Base-by-base conservation (phyloP, 2,329 filamentous ascomycete species). In the Trichoderma hamatum region DNA sequence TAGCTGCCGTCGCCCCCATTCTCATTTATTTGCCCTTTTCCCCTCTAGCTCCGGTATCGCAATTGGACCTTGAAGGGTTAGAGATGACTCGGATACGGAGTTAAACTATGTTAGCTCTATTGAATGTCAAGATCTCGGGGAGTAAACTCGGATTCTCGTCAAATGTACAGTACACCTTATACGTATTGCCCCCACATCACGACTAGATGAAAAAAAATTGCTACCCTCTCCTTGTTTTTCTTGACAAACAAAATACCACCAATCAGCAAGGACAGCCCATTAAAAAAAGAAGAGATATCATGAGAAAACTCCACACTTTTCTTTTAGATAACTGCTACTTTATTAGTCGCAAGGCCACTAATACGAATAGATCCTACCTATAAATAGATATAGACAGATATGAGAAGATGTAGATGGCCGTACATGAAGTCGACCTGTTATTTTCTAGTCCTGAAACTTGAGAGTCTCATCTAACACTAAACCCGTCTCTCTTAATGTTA, bases 31-130 rank as follows among this genome's bases (percentile, higher is more conserved):
- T 43, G 16, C 66, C 10, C 36, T 26, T 39, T 32, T 65, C n/a
- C 32, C 51, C 16, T 49, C 10, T n/a, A 43, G 52, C 67, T 64
- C 67, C 67, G 67, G 67, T 69, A 69, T 69, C 67, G 67, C 67
- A 66, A 58, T 4, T 54, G 39, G 43, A 34, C 49, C 11, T 49
- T n/a, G 14, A n/a, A n/a, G 5, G 10, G n/a, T n/a, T 71, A 2
- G 28, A 36, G 16, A 61, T 63, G 32, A 43, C 34, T 68, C 43
- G 46, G 28, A 16, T 19, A 32, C 28, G 10, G 14, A 10, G 26
- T 26, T 28, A 51, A 24, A 28, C n/a, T n/a, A n/a, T n/a, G n/a
- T 55, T 10, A n/a, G 16, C 26, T n/a, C 16, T 30, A 13, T 32
- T 55, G 9, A 32, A 32, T 30, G 2, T 30, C 16, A 19, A 55